phyloP scores from a whole-genome alignment of 352 stramenopile genomes.

The Thalassiosira exigua region DNA sequence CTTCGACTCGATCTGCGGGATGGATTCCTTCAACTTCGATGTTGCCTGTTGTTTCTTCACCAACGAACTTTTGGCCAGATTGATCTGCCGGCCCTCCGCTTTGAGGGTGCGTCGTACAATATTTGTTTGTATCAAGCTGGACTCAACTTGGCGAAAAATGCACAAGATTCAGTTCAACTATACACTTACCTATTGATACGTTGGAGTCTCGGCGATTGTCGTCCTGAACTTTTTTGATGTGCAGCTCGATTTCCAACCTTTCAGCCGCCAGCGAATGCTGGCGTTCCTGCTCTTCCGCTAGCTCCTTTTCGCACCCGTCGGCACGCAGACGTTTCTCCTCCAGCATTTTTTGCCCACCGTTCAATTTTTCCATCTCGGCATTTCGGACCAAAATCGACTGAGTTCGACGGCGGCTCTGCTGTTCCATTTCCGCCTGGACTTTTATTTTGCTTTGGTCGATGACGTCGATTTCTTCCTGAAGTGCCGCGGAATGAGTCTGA shows the following conservation, averaged over 20 bases:
- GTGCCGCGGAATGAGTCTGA: conserved; percentile 4
- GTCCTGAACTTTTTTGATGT: conserved; percentile 24
- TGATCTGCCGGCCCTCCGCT: conserved; percentile 39
- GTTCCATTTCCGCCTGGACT: conserved; percentile 12
- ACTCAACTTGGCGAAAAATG: no score
- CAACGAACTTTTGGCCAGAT: conserved; percentile 27
- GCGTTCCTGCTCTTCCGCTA: conserved; percentile 17
- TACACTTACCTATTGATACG: no score
- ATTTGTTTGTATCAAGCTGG: no score
- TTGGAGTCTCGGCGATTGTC: conserved; percentile 20
- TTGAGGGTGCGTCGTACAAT: no score
- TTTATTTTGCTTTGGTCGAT: conserved; percentile 21
- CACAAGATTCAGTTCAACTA: no score
- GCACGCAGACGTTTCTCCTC: conserved; percentile 18
- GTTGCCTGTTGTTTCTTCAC: conserved; percentile 34
- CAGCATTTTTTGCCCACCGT: conserved; percentile 5
- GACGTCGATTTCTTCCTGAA: conserved; percentile 27
- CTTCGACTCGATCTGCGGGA: conserved; percentile 30
- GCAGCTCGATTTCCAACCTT: conserved; percentile 38
- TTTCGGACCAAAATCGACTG: conserved; percentile 14
- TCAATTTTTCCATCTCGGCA: conserved; percentile 22
- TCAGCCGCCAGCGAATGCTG: conserved; percentile 42
- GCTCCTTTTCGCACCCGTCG: conserved; percentile 16
- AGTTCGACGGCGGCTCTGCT: conserved; percentile 7
- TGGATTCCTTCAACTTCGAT: conserved; percentile 31